Conservation (phyloP, 305 asterid species). For the Fraxinus angustifolia region DNA sequence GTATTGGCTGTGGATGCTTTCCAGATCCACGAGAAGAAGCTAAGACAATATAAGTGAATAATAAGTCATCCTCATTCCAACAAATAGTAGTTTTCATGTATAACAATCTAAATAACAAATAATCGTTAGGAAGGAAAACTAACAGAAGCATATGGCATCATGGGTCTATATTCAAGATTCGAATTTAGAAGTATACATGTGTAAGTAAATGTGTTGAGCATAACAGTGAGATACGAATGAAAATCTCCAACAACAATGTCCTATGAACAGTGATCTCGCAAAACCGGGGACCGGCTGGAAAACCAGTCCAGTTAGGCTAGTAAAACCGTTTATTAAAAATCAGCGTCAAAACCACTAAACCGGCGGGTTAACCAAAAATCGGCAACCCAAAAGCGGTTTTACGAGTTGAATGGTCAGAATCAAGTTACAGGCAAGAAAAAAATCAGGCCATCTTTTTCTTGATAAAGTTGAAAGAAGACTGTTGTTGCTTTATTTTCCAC, state of each 20-base stretch:
- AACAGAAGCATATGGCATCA: not conserved
- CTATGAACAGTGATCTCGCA: not conserved
- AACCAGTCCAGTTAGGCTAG: not conserved
- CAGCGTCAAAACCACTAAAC: not conserved
- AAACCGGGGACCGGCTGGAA: not conserved
- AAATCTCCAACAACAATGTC: not conserved
- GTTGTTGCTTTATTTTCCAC: not conserved
- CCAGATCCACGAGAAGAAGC: conserved; percentile 98
- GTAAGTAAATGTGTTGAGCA: not conserved
- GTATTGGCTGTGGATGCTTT: conserved; percentile 97
- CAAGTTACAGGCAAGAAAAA: not conserved
- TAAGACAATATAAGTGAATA: conserved; percentile 29
- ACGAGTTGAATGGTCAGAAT: not conserved
- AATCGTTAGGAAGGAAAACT: not conserved
- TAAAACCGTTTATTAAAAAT: not conserved
- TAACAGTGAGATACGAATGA: not conserved
- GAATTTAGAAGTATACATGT: not conserved
- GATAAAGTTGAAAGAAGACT: not conserved
- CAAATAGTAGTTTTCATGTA: conserved; percentile 7
- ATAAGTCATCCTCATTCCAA: conserved; percentile 16
- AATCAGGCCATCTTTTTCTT: not conserved
- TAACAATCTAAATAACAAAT: not conserved
- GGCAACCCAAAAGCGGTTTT: not conserved
- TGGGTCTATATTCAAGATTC: conserved; percentile 1
- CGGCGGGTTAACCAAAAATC: not conserved